Evolutionary conservation across 2,329 filamentous ascomycete species (phyloP).

Genomic region (Ascochyta pisi): DNA sequence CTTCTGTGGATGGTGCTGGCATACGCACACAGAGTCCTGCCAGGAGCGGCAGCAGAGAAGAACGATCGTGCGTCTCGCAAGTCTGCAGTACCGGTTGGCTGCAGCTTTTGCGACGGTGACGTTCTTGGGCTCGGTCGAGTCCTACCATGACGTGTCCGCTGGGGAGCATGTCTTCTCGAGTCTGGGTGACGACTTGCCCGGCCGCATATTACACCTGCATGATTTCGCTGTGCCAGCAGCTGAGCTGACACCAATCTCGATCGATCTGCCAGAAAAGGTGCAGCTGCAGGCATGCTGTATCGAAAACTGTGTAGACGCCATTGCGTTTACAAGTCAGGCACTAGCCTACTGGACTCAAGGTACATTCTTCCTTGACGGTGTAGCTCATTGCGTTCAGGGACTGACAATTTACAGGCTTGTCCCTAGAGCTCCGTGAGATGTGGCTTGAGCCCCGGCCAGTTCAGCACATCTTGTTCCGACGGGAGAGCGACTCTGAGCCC

Average conservation of each 20-base stretch:
- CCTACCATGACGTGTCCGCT: too few relatives aligned
- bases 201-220: not conserved
- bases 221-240: not conserved
- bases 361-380: not conserved
- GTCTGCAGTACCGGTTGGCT: not conserved
- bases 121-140: too few relatives aligned
- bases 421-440: too few relatives aligned
- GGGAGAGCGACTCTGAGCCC: too few relatives aligned
- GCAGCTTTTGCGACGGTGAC: not conserved
- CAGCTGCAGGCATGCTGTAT: not conserved
- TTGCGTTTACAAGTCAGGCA: not conserved
- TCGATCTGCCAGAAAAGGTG: not conserved
- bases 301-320: not conserved
- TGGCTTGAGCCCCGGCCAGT: too few relatives aligned
- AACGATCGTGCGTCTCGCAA: not conserved
- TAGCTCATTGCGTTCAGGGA: too few relatives aligned
- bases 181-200: not conserved
- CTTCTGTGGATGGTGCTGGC: not conserved
- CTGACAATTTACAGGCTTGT: too few relatives aligned
- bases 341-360: not conserved
- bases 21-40: not conserved
- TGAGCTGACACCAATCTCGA: not conserved
- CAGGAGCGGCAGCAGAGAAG: not conserved
- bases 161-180: too few relatives aligned
- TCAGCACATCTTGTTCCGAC: too few relatives aligned